phyloP scores from a whole-genome alignment of 225 moss, liverwort and hornwort genomes.

The Polytrichum commune region DNA sequence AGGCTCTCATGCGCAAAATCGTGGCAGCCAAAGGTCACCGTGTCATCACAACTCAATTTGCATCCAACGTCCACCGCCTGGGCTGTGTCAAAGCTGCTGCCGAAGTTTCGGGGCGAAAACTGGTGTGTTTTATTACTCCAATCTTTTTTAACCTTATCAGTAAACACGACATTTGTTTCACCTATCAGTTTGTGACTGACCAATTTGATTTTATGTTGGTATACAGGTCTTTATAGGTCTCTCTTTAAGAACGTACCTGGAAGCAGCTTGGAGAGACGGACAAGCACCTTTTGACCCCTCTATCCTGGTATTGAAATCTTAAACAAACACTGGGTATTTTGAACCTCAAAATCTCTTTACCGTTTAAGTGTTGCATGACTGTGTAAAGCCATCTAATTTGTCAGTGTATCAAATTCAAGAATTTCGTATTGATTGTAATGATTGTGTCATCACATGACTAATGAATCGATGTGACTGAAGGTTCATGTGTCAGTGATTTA shows the following conservation, averaged over 20 bases:
- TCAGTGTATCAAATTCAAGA: no score
- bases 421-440: no score
- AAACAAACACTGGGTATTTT: not conserved
- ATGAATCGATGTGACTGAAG: no score
- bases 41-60: conserved; percentile 99
- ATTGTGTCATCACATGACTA: no score
- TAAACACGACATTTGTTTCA: no score
- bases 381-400: no score
- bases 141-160: no score
- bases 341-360: not conserved
- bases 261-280: conserved; percentile 97
- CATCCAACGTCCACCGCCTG: conserved; percentile 95
- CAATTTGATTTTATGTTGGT: not conserved
- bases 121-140: conserved; percentile 37
- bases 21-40: conserved; percentile 75
- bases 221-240: conserved; percentile 83
- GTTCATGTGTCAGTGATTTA: not conserved
- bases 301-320: conserved; percentile 48
- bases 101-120: conserved; percentile 85
- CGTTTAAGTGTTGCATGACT: not conserved
- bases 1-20: conserved; percentile 90
- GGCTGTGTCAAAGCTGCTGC: conserved; percentile 92
- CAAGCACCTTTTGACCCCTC: conserved; percentile 99
- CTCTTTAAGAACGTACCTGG: conserved; percentile 87
- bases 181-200: no score